phyloP scores from a whole-genome alignment of 192 early-diverging fungal genomes.

The Backusella morwellensis region DNA sequence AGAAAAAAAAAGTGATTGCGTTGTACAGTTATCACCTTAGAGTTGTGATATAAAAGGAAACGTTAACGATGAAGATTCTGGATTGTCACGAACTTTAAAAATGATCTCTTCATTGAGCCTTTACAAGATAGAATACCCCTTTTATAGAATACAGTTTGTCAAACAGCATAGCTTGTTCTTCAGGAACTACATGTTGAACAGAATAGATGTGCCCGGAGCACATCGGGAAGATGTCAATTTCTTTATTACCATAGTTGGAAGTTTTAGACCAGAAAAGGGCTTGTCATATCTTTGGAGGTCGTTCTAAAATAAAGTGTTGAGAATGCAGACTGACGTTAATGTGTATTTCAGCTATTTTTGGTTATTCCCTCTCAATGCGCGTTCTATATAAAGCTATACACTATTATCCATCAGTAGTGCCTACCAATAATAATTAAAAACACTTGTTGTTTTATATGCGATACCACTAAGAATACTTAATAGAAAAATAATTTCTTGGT shows the following conservation, averaged over 20 bases:
- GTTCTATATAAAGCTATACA: no score
- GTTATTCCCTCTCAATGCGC: not conserved
- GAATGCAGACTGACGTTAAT: not conserved
- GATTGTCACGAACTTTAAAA: no score
- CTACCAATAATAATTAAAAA: no score
- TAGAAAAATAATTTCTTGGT: not conserved
- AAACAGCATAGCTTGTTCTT: no score
- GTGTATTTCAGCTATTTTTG: not conserved
- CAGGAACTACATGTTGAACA: not conserved
- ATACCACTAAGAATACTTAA: not conserved
- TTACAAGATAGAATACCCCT: no score
- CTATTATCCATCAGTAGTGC: no score
- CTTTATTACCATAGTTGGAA: not conserved
- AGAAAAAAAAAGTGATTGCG: no score
- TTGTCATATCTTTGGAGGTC: not conserved
- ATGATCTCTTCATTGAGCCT: no score
- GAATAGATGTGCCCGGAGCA: not conserved
- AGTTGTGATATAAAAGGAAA: no score
- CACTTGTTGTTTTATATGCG: not conserved
- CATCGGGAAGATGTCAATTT: not conserved
- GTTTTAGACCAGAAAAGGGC: not conserved
- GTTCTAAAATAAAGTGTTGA: not conserved
- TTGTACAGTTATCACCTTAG: no score
- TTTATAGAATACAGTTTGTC: no score
- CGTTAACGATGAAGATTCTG: no score